Conservation (phyloP, 2,329 filamentous ascomycete genomes). For the Fusarium haematococcum region DNA sequence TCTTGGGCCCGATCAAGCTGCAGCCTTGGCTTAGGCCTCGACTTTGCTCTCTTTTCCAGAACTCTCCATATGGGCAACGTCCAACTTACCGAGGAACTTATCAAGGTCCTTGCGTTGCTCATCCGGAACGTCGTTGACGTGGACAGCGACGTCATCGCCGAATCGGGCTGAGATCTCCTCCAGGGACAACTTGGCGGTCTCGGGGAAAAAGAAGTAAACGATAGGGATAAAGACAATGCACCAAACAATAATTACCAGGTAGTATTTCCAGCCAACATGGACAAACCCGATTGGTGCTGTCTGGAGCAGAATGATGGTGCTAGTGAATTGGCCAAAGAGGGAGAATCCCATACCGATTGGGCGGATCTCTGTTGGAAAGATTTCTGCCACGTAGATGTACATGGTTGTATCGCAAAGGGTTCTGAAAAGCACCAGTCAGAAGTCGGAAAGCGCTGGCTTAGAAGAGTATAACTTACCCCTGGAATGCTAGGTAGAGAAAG, state of each 20-base stretch:
- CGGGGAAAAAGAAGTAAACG: slow-evolving; percentile 48
- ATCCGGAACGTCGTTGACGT: slow-evolving; percentile 57
- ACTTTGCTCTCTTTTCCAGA: neutral
- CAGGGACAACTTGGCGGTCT: slow-evolving; percentile 52
- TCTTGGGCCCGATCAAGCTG: neutral
- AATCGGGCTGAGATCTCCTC: slow-evolving; percentile 54
- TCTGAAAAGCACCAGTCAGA: neutral
- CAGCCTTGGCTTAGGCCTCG: neutral
- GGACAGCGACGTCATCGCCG: slow-evolving; percentile 62
- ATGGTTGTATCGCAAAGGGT: slow-evolving; percentile 55
- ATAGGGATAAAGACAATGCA: slow-evolving; percentile 46
- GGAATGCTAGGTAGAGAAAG: slow-evolving; percentile 61
- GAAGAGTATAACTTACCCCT: slow-evolving; percentile 45
- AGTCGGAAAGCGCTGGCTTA: neutral
- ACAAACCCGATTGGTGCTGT: slow-evolving; percentile 53
- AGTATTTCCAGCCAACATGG: slow-evolving; percentile 62
- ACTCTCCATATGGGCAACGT: neutral
- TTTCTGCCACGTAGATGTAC: slow-evolving; percentile 54
- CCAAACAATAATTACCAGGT: slow-evolving; percentile 60
- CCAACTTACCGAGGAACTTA: neutral
- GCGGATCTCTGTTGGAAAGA: slow-evolving; percentile 60
- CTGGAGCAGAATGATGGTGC: slow-evolving; percentile 61
- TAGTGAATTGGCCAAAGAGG: slow-evolving; percentile 61
- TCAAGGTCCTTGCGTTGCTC: slow-evolving; percentile 8
- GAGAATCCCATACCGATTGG: slow-evolving; percentile 64